phyloP scores from a whole-genome alignment of 2,329 filamentous ascomycete genomes.

The Coleophoma eucalyptorum region DNA sequence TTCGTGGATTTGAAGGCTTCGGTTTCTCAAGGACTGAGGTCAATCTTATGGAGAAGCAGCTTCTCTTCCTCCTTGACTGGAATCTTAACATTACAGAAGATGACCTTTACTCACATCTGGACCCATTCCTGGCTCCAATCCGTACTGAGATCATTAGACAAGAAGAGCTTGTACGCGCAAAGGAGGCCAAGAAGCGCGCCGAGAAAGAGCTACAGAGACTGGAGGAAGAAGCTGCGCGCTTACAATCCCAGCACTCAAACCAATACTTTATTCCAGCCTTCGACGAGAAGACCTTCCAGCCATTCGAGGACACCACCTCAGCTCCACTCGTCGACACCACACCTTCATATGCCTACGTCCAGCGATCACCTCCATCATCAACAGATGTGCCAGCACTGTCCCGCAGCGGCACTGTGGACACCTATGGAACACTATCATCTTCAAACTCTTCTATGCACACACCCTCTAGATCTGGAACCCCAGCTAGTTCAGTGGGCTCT shows the following conservation, averaged over 20 bases:
- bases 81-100: conserved; percentile 81
- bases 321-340: conserved; percentile 12
- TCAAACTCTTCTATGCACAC: conserved; percentile 28
- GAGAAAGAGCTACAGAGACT: conserved; percentile 12
- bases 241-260: conserved; percentile 16
- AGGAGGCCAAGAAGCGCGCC: conserved; percentile 16
- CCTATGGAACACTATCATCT: conserved; percentile 23
- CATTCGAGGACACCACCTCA: conserved; percentile 6
- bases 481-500: conserved; percentile 26
- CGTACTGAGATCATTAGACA: conserved; percentile 47
- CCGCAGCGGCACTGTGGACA: conserved; percentile 26
- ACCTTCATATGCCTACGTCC: conserved; percentile 2
- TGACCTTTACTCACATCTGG: conserved; percentile 83
- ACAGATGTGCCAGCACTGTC: conserved; percentile 30
- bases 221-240: conserved; percentile 16
- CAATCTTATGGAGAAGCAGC: conserved; percentile 99
- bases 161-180: conserved; percentile 17
- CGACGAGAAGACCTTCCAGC: conserved; percentile 6
- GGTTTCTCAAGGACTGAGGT: conserved; percentile 94
- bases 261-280: conserved; percentile 20
- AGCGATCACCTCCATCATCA: conserved; percentile 27
- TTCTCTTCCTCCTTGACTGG: conserved; percentile 93
- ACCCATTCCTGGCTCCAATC: conserved; percentile 84
- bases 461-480: conserved; percentile 25
- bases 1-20: conserved; percentile 64